Evolutionary conservation across 169 alveolate species (phyloP).

Genomic region (Hepatocystis sp.): DNA sequence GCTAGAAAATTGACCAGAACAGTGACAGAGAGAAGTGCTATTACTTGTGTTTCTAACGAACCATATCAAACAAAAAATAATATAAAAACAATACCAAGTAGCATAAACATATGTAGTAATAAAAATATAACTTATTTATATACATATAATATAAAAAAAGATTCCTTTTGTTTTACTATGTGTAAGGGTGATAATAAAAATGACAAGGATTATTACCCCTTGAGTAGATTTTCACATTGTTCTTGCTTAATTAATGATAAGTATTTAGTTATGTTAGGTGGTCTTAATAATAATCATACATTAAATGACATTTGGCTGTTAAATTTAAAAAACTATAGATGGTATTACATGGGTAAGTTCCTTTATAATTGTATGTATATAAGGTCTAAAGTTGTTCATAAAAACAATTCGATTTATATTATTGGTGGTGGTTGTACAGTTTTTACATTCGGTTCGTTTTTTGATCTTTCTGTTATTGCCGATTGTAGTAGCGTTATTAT

Average conservation of each 20-base stretch:
- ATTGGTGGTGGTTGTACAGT: conserved; percentile 69
- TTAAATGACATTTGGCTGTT: conserved; percentile 56
- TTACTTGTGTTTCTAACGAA: too few relatives aligned
- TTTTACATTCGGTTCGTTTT: conserved; percentile 61
- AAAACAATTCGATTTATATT: conserved; percentile 15
- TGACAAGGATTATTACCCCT: conserved; percentile 21
- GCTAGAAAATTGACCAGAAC: too few relatives aligned
- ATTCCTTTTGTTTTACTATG: conserved; percentile 12
- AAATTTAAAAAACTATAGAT: conserved; percentile 18
- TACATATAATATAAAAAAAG: conserved; percentile 28
- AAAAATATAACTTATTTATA: too few relatives aligned
- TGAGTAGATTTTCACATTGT: conserved; percentile 32
- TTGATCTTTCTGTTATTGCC: conserved; percentile 34
- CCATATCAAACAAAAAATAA: too few relatives aligned
- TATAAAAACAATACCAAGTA: too few relatives aligned
- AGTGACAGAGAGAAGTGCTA: too few relatives aligned
- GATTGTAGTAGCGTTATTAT: conserved; percentile 2
- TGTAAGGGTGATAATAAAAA: conserved; percentile 8
- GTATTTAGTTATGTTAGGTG: conserved; percentile 32
- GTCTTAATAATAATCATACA: conserved; percentile 33
- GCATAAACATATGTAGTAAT: too few relatives aligned
- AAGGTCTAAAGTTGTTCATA: conserved; percentile 41
- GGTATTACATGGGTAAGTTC: conserved; percentile 36
- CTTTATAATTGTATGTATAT: conserved; percentile 30
- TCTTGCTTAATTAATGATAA: conserved; percentile 14